phyloP scores from a whole-genome alignment of 2,329 filamentous ascomycete species.

The Hypoxylon sp. region DNA sequence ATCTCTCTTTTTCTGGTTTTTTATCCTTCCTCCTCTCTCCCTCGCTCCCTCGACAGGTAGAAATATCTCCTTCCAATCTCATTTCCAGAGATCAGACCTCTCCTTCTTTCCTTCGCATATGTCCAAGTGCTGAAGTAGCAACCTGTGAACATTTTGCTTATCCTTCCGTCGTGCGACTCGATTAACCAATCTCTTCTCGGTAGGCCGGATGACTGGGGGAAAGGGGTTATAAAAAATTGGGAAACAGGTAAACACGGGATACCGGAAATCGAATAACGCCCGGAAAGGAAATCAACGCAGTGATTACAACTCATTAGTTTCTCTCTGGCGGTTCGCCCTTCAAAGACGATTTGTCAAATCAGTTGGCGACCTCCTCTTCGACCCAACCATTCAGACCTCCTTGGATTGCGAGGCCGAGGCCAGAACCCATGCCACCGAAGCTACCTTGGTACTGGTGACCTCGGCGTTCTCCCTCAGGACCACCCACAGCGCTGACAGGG shows the following conservation, averaged over 20 bases:
- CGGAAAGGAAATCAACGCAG: slow-evolving; percentile 43
- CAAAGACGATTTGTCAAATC: slow-evolving; percentile 35
- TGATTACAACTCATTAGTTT: slow-evolving; percentile 56
- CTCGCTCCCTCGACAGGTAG: neutral
- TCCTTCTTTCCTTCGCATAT: slow-evolving; percentile 2
- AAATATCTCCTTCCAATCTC: slow-evolving; percentile 18
- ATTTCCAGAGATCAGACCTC: slow-evolving; percentile 28
- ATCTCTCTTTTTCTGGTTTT: slow-evolving; percentile 18
- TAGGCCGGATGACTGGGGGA: slow-evolving; percentile 39
- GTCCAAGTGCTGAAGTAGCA: neutral
- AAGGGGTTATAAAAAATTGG: slow-evolving; percentile 47
- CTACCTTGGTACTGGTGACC: slow-evolving; percentile 73
- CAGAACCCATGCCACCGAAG: slow-evolving; percentile 66
- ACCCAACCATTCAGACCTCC: slow-evolving; percentile 72
- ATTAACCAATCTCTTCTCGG: slow-evolving; percentile 16
- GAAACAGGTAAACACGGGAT: slow-evolving; percentile 42
- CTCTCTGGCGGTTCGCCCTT: slow-evolving; percentile 37
- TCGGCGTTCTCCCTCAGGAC: slow-evolving; percentile 62
- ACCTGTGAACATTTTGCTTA: slow-evolving; percentile 1
- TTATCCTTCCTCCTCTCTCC: slow-evolving; percentile 8
- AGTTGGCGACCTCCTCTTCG: slow-evolving; percentile 71
- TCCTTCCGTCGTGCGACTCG: slow-evolving; percentile 1
- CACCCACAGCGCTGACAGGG: slow-evolving; percentile 57
- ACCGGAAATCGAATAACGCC: slow-evolving; percentile 39
- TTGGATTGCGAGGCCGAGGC: slow-evolving; percentile 69